phyloP scores from a whole-genome alignment of 2,329 filamentous ascomycete species.

The Fusarium armeniacum region DNA sequence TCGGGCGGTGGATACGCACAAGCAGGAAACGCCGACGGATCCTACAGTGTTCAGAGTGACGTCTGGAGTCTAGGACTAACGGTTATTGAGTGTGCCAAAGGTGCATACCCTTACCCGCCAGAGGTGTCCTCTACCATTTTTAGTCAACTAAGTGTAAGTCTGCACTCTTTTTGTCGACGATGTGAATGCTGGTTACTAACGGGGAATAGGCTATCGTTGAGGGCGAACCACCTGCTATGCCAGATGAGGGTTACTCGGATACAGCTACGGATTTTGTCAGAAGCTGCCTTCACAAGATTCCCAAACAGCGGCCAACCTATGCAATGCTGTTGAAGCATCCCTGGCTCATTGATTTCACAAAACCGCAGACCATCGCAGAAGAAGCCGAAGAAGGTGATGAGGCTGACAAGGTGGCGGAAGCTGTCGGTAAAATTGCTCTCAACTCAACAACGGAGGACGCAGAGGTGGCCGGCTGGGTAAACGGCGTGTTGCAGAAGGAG shows the following conservation, averaged over 20 bases:
- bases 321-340: conserved; percentile 88
- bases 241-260: conserved; percentile 81
- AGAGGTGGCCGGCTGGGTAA: conserved; percentile 91
- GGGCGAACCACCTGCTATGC: conserved; percentile 92
- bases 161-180: neutral
- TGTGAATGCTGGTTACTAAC: conserved; percentile 23
- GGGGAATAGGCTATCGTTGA: conserved; percentile 88
- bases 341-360: conserved; percentile 83
- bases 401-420: conserved; percentile 60
- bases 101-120: conserved; percentile 94
- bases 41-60: conserved; percentile 97
- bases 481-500: conserved; percentile 71
- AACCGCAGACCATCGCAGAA: conserved; percentile 80
- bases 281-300: conserved; percentile 92
- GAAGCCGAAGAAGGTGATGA: conserved; percentile 74
- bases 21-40: conserved; percentile 78
- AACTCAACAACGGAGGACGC: conserved; percentile 70
- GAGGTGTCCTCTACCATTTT: conserved; percentile 99
- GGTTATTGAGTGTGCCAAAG: conserved; percentile 95
- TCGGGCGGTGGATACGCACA: conserved; percentile 85
- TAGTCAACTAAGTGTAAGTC: conserved; percentile 92
- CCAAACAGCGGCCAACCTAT: conserved; percentile 93
- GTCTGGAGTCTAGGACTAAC: conserved; percentile 97
- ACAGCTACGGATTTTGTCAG: conserved; percentile 88
- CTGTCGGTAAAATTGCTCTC: conserved; percentile 61